Conservation (phyloP, 23 red algal species). For the Gracilaria domingensis region DNA sequence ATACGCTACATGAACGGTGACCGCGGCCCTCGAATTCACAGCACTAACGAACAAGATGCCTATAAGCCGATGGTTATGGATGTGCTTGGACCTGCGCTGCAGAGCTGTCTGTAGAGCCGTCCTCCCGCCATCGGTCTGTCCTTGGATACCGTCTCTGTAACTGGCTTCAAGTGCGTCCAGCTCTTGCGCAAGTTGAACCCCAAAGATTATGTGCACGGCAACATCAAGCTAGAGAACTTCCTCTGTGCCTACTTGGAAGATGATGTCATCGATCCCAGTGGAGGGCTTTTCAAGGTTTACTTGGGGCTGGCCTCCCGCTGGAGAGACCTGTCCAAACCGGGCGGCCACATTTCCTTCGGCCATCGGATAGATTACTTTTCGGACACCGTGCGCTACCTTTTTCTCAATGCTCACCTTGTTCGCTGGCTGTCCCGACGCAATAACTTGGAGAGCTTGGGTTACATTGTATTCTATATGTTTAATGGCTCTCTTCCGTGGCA, state of each 20-base stretch:
- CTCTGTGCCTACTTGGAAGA: constrained; percentile 77
- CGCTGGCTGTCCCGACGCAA: constrained; percentile 87
- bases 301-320: constrained; percentile 91
- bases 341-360: constrained; percentile 92
- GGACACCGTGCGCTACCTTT: constrained; percentile 95
- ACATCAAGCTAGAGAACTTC: constrained; percentile 99
- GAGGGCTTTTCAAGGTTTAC: constrained; percentile 91
- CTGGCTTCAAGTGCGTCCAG: constrained; percentile 87
- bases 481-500: constrained; percentile 98
- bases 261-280: constrained; percentile 20
- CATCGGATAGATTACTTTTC: constrained; percentile 96
- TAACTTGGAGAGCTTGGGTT: constrained; percentile 93
- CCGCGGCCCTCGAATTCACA: constrained; percentile 84
- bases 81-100: constrained; percentile 92
- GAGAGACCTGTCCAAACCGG: constrained; percentile 70
- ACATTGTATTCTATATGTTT: constrained; percentile 95
- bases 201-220: constrained; percentile 92
- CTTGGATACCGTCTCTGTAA: constrained; percentile 84
- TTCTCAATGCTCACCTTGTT: constrained; percentile 95
- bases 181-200: constrained; percentile 84
- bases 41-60: constrained; percentile 82
- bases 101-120: constrained; percentile 82
- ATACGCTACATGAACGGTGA: constrained; percentile 87
- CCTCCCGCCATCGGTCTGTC: constrained; percentile 70
- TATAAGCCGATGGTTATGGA: constrained; percentile 99